Conservation (phyloP, 352 stramenopile species). For the Pythium rhizo-oryzae region DNA sequence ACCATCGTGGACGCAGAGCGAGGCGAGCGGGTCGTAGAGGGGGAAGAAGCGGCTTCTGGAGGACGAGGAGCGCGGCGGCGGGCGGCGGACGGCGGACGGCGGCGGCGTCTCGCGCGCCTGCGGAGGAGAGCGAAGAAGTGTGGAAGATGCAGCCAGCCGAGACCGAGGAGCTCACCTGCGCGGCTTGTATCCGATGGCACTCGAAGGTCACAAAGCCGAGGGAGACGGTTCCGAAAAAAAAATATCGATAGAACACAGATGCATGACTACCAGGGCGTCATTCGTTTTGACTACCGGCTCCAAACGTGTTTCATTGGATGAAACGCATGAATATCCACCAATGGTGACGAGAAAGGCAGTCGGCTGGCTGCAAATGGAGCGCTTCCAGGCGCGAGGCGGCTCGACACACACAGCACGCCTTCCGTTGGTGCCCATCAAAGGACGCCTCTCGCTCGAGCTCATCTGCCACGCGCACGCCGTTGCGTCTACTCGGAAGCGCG, state of each 20-base stretch:
- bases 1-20: constrained; percentile 32
- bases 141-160: constrained; percentile 11
- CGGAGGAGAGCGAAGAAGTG: neutral
- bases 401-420: neutral
- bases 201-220: constrained; percentile 3
- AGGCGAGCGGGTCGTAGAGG: neutral
- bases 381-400: neutral
- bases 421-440: constrained; percentile 4
- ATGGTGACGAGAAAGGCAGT: constrained; percentile 16
- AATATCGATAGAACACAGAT: constrained; percentile 6
- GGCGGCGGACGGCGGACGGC: neutral
- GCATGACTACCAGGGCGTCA: constrained; percentile 14
- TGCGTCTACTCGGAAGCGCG: too few species aligned
- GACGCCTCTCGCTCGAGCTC: neutral
- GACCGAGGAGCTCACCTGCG: neutral
- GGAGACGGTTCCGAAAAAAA: constrained; percentile 4
- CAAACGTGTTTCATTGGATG: constrained; percentile 21
- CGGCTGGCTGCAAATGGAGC: constrained; percentile 26
- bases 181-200: neutral
- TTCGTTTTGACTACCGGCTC: constrained; percentile 12
- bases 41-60: neutral
- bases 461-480: neutral
- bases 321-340: constrained; percentile 15
- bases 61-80: neutral
- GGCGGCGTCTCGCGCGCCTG: neutral